Evolutionary conservation across 805 yeast genomes (phyloP), one percentile per base, ranked within the genome.

Genomic region (Barnettozyma wickerhamii): DNA sequence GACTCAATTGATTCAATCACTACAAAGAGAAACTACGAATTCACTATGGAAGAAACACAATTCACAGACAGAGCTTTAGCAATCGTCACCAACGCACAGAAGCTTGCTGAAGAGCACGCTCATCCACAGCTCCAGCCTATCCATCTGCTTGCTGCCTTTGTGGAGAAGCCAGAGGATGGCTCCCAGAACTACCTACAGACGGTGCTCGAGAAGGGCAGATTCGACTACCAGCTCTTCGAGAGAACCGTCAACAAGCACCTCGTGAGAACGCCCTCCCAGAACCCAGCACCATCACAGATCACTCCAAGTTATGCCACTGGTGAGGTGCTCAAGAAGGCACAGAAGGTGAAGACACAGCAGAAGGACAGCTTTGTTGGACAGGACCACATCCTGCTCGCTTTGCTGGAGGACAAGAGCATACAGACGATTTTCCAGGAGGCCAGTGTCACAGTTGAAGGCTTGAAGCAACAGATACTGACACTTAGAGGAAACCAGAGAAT

Each of bases 61-160:
- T 85, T 87, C 52, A 93, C 99, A 47, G 98, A 93, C 62, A 85
- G 93, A 62, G 98, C 97, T 33, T 76, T 88, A 54, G 80, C 75
- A 40, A 77, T 91, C 46, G 72, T 93, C 37, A 83, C 85, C 52
- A 72, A 77, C 55, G 95, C 98, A 40, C 77, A 80, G 44, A 77
- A 83, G 58, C 65, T 93, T 46, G 96, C 97, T 31, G 75, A 79
- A 56, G 95, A 88, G 50, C 88, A 87, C 57, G 74, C 84, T 37
- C 89, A 93, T 64, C 71, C 91, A 7, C 91, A 86, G 59, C 69
- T 93, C 41, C 68, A 76, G 40, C 99, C 99, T n/a, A 62, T 90
- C 42, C 99, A 93, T 64, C 63, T 93, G 42, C 68, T 91, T 48
- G 97, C 95, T 14, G 96, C 98, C 18, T 84, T 91, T 82, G 81